Evolutionary conservation across 106 monocot genomes (phyloP).

Genomic region (Dioscorea zingiberensis): DNA sequence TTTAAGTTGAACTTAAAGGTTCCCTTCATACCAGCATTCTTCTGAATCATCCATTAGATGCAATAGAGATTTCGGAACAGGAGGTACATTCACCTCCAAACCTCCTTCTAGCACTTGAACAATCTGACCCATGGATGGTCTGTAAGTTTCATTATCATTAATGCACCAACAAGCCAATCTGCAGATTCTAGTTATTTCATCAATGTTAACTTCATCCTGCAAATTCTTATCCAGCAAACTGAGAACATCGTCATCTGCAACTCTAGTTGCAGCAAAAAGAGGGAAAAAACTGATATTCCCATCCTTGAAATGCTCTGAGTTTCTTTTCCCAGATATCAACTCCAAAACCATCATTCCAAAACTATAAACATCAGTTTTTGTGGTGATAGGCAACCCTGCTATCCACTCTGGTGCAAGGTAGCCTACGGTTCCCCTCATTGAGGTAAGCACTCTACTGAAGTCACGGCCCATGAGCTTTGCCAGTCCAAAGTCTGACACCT

Average conservation of each 20-base stretch:
- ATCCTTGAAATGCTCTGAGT: slow-evolving; percentile 1
- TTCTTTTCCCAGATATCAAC: slow-evolving; percentile 11
- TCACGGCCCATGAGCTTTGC: slow-evolving; percentile 26
- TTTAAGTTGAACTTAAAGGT: too few relatives aligned
- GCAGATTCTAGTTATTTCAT: slow-evolving; percentile 15
- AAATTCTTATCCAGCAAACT: slow-evolving; percentile 13
- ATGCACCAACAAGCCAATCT: slow-evolving; percentile 19
- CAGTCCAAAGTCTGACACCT: slow-evolving; percentile 5
- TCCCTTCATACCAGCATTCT: too few relatives aligned
- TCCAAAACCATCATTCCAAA: not conserved
- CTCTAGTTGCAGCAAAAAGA: slow-evolving; percentile 1
- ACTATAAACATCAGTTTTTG: not conserved
- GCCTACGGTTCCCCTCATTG: slow-evolving; percentile 15
- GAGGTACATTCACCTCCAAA: slow-evolving; percentile 8
- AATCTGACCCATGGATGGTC: slow-evolving; percentile 6
- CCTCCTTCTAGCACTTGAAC: slow-evolving; percentile 10
- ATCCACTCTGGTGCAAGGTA: not conserved
- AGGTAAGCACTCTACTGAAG: slow-evolving; percentile 23
- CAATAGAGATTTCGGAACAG: slow-evolving; percentile 6
- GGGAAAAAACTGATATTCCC: slow-evolving; percentile 10
- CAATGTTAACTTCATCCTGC: not conserved
- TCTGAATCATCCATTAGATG: too few relatives aligned
- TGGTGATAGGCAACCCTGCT: not conserved
- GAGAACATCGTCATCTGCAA: slow-evolving; percentile 1
- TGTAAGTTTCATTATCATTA: not conserved